Conservation (phyloP, 208 protist genomes). For the Trypanosoma congolense region DNA sequence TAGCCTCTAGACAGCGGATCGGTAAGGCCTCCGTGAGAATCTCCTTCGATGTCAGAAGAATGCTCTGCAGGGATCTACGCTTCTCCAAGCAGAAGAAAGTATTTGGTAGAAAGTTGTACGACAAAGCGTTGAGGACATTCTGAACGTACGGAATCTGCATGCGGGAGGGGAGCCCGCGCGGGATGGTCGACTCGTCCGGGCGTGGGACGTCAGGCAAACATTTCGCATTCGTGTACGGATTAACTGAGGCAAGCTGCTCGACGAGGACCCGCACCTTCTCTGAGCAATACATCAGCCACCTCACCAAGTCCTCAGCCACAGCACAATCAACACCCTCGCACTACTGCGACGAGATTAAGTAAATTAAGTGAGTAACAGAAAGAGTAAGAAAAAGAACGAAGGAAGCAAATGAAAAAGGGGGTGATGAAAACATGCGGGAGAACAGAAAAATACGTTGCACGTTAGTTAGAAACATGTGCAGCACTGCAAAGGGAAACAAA, state of each 20-base stretch:
- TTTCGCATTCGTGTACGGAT: constrained; percentile 58
- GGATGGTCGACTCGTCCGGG: constrained; percentile 57
- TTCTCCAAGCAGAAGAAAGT: constrained; percentile 91
- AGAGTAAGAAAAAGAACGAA: background rate
- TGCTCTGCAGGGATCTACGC: constrained; percentile 77
- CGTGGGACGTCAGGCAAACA: constrained; percentile 57
- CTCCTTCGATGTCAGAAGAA: constrained; percentile 78
- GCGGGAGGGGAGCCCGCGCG: constrained; percentile 32
- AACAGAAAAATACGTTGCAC: no score
- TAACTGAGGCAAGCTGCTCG: constrained; percentile 54
- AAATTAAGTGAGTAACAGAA: background rate
- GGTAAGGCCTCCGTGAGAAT: constrained; percentile 79
- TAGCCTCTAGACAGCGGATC: constrained; percentile 90
- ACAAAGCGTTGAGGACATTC: constrained; percentile 56
- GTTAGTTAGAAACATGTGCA: no score
- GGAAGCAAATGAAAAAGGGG: no score
- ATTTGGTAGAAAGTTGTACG: constrained; percentile 88
- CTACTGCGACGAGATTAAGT: no score
- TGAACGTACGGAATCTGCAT: constrained; percentile 73
- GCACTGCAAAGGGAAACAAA: no score
- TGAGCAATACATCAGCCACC: background rate
- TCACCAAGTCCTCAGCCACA: background rate
- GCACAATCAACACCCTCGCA: no score
- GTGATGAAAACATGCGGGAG: no score
- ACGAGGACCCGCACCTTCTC: constrained; percentile 31